Conservation (phyloP, 2,329 filamentous ascomycete species). For the Mycosphaerella sp. region DNA sequence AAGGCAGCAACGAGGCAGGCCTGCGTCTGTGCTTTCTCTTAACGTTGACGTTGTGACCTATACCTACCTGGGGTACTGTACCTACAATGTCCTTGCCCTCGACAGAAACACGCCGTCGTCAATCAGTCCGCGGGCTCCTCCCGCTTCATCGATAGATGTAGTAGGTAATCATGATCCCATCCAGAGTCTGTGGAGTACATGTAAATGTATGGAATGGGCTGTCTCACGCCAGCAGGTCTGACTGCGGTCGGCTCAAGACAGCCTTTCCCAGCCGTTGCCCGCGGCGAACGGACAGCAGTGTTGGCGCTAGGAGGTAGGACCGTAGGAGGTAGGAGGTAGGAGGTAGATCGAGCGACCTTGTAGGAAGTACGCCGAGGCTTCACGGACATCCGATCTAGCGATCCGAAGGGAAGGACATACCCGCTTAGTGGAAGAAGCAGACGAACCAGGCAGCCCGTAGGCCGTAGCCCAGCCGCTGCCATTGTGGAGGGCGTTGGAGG, state of each 20-base stretch:
- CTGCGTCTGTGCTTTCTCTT: not conserved
- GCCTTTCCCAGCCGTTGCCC: not conserved
- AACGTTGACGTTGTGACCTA: not conserved
- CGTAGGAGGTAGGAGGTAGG: not conserved
- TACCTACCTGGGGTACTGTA: not conserved
- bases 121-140: too few relatives aligned
- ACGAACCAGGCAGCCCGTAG: too few relatives aligned
- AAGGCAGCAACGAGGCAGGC: not conserved
- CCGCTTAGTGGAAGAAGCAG: too few relatives aligned
- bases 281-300: conserved; percentile 1
- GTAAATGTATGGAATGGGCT: not conserved
- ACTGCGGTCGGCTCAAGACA: not conserved
- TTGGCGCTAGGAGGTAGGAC: not conserved
- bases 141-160: too few relatives aligned
- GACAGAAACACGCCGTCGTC: too few relatives aligned
- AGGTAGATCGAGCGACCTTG: not conserved
- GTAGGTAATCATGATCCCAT: too few relatives aligned
- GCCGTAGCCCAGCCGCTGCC: too few relatives aligned
- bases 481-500: too few relatives aligned
- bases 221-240: not conserved
- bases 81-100: too few relatives aligned
- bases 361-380: not conserved
- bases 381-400: too few relatives aligned
- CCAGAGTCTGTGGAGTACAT: not conserved
- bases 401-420: too few relatives aligned